phyloP scores from a whole-genome alignment of 306 rosid genomes.

The Trifolium repens region DNA sequence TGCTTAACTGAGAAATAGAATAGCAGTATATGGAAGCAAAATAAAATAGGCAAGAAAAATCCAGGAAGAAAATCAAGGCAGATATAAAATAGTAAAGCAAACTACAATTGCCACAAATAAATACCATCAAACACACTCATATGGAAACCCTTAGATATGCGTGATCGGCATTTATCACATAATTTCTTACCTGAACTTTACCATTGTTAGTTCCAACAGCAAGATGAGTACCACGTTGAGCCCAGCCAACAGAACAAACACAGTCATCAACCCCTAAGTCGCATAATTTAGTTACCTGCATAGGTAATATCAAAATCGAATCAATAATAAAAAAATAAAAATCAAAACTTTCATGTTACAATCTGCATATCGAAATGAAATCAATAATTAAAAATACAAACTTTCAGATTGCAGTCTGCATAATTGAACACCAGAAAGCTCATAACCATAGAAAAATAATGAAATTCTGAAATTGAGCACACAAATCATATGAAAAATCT shows the following conservation, averaged over 20 bases:
- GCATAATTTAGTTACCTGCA: constrained; percentile 94
- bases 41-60: constrained; percentile 10
- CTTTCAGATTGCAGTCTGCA: constrained; percentile 7
- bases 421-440: not conserved
- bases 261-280: constrained; percentile 93
- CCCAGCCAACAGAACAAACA: constrained; percentile 98
- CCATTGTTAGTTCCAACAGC: constrained; percentile 97
- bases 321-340: not conserved
- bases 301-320: constrained; percentile 33
- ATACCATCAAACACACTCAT: constrained; percentile 24
- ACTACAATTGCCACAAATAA: not conserved
- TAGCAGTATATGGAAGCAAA: not conserved
- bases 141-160: not conserved
- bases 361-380: constrained; percentile 33
- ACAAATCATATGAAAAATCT: constrained; percentile 31
- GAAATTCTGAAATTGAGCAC: constrained; percentile 15
- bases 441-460: not conserved
- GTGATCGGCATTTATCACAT: constrained; percentile 7
- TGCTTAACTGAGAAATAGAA: not conserved
- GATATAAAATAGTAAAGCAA: not conserved
- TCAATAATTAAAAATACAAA: not conserved
- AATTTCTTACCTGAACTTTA: constrained; percentile 80
- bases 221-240: constrained; percentile 94
- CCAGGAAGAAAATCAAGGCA: constrained; percentile 16
- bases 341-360: not conserved